These are phyloP conservation scores for Phialophora chinensis DNA, from an alignment of 2,329 filamentous ascomycete genomes.

Conservation along the genomic window DNA sequence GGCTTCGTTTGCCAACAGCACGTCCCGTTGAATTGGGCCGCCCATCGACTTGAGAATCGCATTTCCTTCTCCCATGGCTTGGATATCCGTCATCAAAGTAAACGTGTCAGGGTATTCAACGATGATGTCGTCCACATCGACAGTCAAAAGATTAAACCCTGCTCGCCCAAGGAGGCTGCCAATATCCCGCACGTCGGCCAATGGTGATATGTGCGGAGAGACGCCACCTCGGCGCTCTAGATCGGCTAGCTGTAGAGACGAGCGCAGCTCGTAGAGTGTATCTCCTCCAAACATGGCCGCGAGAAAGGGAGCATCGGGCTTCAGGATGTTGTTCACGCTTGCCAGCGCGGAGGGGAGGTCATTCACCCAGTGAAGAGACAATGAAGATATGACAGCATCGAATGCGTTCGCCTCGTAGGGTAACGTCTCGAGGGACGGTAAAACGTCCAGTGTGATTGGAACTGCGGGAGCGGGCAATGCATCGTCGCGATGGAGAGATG, in stretches of 20 bases:
- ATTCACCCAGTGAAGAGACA: conserved; percentile 97
- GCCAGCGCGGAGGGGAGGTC: conserved; percentile 84
- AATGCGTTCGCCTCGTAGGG: conserved; percentile 79
- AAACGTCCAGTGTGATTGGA: conserved; percentile 73
- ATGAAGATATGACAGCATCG: conserved; percentile 85
- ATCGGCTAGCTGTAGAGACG: conserved; percentile 90
- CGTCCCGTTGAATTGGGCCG: conserved; percentile 81
- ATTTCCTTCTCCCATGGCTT: conserved; percentile 95
- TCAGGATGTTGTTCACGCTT: conserved; percentile 84
- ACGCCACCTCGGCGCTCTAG: conserved; percentile 90
- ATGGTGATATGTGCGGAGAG: conserved; percentile 84
- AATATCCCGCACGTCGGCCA: conserved; percentile 90
- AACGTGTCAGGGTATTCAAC: conserved; percentile 92
- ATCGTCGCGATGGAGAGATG: conserved; percentile 80
- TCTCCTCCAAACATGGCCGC: conserved; percentile 97
- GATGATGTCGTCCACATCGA: conserved; percentile 96
- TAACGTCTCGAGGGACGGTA: conserved; percentile 70
- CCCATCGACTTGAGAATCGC: conserved; percentile 73
- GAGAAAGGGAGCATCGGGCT: conserved; percentile 89
- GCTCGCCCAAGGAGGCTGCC: conserved; percentile 84
- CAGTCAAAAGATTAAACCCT: conserved; percentile 93
- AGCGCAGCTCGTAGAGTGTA: conserved; percentile 89
- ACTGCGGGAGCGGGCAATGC: conserved; percentile 65
- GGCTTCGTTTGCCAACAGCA: conserved; percentile 82
- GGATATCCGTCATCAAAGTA: conserved; percentile 88